phyloP scores from a whole-genome alignment of 1,284 basidiomycete genomes.

The Papiliotrema laurentii region DNA sequence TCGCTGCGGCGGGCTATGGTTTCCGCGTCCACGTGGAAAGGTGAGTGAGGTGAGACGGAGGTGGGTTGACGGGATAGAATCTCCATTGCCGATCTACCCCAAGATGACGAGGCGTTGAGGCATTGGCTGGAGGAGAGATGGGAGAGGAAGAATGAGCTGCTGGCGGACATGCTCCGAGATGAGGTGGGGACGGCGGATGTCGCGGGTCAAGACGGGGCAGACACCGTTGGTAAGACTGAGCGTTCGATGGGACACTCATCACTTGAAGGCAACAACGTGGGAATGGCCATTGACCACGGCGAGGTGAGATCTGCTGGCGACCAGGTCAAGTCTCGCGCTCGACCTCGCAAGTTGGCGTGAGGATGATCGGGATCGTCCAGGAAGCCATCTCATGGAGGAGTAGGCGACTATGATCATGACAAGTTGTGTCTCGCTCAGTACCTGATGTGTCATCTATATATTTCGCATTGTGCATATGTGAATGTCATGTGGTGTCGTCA shows the following conservation, averaged over 20 bases:
- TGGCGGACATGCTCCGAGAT: conserved; percentile 1
- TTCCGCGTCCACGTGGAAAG: conserved; percentile 22
- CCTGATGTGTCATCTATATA: no score
- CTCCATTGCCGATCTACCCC: conserved; percentile 16
- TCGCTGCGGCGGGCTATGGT: conserved; percentile 20
- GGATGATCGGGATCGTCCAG: no score
- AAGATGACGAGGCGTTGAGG: conserved; percentile 21
- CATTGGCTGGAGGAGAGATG: conserved; percentile 30
- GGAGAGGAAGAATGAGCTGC: conserved; percentile 19
- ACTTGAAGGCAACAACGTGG: neutral
- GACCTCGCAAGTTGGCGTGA: no score
- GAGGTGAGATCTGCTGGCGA: no score
- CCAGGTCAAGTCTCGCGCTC: no score
- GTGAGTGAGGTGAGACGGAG: conserved; percentile 6
- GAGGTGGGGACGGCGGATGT: no score
- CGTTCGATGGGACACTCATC: neutral
- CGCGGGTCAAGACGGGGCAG: neutral
- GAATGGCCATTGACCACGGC: no score
- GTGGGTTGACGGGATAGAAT: conserved; percentile 8
- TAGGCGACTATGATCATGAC: no score
- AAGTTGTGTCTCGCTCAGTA: no score
- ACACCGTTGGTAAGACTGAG: neutral
- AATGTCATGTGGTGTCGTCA: no score
- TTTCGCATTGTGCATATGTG: no score
- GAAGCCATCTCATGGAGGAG: no score